phyloP scores from a whole-genome alignment of 345 rosid genomes.

The Brassica juncea region DNA sequence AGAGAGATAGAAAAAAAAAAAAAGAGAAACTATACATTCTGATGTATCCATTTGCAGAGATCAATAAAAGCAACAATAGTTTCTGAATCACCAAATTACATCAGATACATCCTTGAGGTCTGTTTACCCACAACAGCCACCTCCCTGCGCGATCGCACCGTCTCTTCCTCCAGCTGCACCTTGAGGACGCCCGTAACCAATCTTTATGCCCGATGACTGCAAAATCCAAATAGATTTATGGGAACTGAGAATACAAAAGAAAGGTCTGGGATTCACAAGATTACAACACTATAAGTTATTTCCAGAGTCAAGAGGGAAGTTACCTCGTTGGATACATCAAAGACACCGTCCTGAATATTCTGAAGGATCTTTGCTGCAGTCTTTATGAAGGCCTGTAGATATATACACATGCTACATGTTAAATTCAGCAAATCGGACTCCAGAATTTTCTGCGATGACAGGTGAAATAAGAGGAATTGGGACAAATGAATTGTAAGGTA shows the following conservation, averaged over 20 bases:
- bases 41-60: slow-evolving; percentile 36
- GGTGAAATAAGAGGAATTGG: neutral
- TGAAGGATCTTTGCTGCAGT: slow-evolving; percentile 92
- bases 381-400: slow-evolving; percentile 76
- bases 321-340: slow-evolving; percentile 94
- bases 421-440: neutral
- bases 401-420: neutral
- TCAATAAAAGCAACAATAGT: slow-evolving; percentile 14
- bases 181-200: slow-evolving; percentile 83
- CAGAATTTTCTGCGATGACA: neutral
- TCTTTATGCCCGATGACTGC: slow-evolving; percentile 91
- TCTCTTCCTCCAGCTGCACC: slow-evolving; percentile 76
- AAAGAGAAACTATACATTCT: slow-evolving; percentile 37
- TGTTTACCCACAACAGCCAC: slow-evolving; percentile 72
- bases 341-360: slow-evolving; percentile 85
- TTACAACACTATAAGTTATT: neutral
- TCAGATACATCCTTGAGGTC: neutral
- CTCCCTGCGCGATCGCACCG: slow-evolving; percentile 67
- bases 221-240: neutral
- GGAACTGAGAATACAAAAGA: neutral
- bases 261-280: neutral
- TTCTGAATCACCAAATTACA: slow-evolving; percentile 40
- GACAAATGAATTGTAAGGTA: neutral
- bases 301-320: neutral
- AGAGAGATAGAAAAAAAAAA: neutral